Base-by-base conservation (phyloP, 345 rosid species). In the Lepidium aucheri region DNA sequence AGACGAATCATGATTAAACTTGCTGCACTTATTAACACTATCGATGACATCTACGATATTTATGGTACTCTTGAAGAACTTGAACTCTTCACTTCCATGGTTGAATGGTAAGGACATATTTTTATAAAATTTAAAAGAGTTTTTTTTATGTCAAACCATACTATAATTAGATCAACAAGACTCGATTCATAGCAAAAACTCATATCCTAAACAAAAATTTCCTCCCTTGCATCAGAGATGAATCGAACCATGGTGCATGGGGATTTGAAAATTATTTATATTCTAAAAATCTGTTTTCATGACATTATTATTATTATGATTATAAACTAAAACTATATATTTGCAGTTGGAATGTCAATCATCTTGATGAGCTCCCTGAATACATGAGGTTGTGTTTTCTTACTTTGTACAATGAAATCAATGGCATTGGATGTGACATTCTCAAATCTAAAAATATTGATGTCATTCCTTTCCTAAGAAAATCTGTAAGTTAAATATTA, bases 21-120 rank as follows among this genome's bases (percentile, higher is more conserved):
- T 1, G 22, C 40, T 0, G 44, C 68, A 1, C 15, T 80, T 16
- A 0, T 50, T 1, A 43, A 80, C 11, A 20, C 78, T 4, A 43
- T 77, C 0, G 85, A 82, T 22, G 86, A 79, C 15, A 77, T 42
- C 0, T 77, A 79, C 22, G 84, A 80, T 69, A 18, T 10, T 0
- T 65, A 69, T 55, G 86, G 79, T 5, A 75, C 83, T 7, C 11
- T 38, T 36, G 71, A 75, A 56, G 83, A 82, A 46, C 86, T 82
- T 16, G 57, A 60, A 16, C 46, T 69, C 38, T 68, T 79, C 43
- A 77, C 82, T 1, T 11, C 56, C 8, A 45, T 66, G 4, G 76
- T 77, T 55, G 68, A 79, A 4, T 67, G 67, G 83, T 82, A 61
- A 47, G 50, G 3, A 43, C 12, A 24, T 20, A 20, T 20, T 20